Evolutionary conservation across 1,139 yeast genomes (phyloP), one percentile per base, ranked within the genome.

Genomic region (Sugiyamaella sp.): DNA sequence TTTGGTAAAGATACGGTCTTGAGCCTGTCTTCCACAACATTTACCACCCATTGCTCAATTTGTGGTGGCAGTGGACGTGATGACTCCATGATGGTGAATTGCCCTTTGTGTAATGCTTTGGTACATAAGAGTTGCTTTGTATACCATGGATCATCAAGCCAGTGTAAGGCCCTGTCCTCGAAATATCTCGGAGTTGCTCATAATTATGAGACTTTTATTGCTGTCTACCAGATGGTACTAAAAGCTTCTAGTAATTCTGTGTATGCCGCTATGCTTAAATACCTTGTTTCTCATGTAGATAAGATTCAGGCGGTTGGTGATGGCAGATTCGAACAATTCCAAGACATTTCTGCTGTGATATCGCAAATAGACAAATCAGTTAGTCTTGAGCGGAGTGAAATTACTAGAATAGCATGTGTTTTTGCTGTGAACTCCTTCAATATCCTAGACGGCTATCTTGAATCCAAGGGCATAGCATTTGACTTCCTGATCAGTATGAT

Each of bases 361-460:
- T 6, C 14, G 12, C 27, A 12, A 25, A 9, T 24, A 3, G 20
- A 29, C 20, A 12, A 32, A 12, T 21, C 40, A 20, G 12, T 27
- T 39, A 39, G 27, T 27, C 38, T 29, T 17, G 33, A 16, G 14
- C 21, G 4, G 4, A 29, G 22, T 14, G 50, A 46, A 4, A 33
- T 54, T 16, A 33, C 41, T 17, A 43, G 27, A 41, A 42, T 54
- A 6, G 42, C 39, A 2, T 54, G 57, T 38, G 25, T 46, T n/a
- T 48, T 51, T 41, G 51, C 54, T 5, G 52, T 54, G 16, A 54
- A 54, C 21, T 52, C 53, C 10, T 54, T 54, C 46, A 40, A 16
- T 4, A 49, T 54, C 46, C 42, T 43, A 24, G 53, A 48, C 21
- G 51, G 49, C 10, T 47, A 35, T 39, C 35, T 53, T 6, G 45